Evolutionary conservation across 129 eudicot genomes (phyloP).

Genomic region (Silybum marianum): DNA sequence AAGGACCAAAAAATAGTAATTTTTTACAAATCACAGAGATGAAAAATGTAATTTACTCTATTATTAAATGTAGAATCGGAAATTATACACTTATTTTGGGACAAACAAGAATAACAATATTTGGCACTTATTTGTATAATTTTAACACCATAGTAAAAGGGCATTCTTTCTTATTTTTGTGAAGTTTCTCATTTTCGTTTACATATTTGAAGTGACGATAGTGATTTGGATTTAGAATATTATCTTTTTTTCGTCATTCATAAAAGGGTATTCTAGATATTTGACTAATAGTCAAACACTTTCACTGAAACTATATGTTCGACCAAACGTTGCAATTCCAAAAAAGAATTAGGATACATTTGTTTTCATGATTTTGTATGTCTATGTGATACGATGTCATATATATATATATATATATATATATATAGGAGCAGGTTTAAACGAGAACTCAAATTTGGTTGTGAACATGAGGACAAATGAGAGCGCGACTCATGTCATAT

Average conservation of each 20-base stretch:
- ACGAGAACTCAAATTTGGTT: no score
- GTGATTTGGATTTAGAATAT: not conserved
- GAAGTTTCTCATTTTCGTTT: not conserved
- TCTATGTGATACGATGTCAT: not conserved
- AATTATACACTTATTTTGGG: not conserved
- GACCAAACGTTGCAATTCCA: not conserved
- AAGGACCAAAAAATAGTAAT: no score
- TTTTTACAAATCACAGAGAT: no score
- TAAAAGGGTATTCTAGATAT: not conserved
- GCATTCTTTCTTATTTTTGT: not conserved
- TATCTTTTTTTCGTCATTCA: not conserved
- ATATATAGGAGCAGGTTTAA: no score
- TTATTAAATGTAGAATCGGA: not conserved
- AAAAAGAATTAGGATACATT: not conserved
- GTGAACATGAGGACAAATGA: no score
- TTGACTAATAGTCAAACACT: not conserved
- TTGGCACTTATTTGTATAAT: not conserved
- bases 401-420: no score
- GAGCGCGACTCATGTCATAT: no score
- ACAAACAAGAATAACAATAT: no score
- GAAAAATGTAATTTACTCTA: no score
- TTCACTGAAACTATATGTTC: not conserved
- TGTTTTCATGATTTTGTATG: not conserved
- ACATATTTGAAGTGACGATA: not conserved
- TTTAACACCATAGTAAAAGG: not conserved